Percentiles rank a stretch among this genome's conserved stretches.
Evolutionary conservation across 352 stramenopile species (phyloP).

Genomic region (Phytophthora megakarya): DNA sequence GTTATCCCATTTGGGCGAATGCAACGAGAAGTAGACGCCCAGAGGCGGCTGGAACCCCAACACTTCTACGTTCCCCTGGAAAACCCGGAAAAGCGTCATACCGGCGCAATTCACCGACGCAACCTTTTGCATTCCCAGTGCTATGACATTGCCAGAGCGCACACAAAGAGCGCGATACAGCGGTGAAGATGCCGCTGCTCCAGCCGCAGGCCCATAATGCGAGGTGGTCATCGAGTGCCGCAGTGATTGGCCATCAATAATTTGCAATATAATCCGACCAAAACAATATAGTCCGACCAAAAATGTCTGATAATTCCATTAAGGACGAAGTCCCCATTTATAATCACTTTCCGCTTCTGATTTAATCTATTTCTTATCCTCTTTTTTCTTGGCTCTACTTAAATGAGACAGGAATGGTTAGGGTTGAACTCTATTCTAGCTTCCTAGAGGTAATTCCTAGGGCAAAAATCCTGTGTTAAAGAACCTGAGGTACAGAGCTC

Average conservation of each 20-base stretch:
- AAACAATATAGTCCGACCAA: too few relatives aligned
- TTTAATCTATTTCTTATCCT: too few relatives aligned
- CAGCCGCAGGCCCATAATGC: conserved; percentile 14
- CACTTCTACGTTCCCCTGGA: conserved; percentile 77
- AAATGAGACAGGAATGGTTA: too few relatives aligned
- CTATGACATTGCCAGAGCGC: conserved; percentile 66
- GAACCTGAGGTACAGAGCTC: too few relatives aligned
- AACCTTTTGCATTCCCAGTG: conserved; percentile 59
- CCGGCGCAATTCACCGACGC: conserved; percentile 70
- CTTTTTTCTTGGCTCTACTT: too few relatives aligned
- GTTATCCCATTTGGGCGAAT: conserved; percentile 85
- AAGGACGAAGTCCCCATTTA: too few relatives aligned
- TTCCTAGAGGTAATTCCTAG: too few relatives aligned
- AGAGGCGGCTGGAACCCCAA: conserved; percentile 70
- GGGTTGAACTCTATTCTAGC: too few relatives aligned
- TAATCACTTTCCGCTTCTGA: too few relatives aligned
- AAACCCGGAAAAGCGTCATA: conserved; percentile 78
- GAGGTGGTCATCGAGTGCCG: conserved; percentile 20
- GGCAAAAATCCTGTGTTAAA: too few relatives aligned
- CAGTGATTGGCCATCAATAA: conserved; percentile 14
- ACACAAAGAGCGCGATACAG: conserved; percentile 51
- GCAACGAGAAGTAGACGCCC: conserved; percentile 79
- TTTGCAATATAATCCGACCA: too few relatives aligned
- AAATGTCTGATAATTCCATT: too few relatives aligned
- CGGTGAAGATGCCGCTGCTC: conserved; percentile 7